A percentile compares a stretch with the other conserved stretches of the same genome.
These are phyloP conservation scores for Candida awuae DNA, from an alignment of 805 yeast genomes.

Conservation along the genomic window DNA sequence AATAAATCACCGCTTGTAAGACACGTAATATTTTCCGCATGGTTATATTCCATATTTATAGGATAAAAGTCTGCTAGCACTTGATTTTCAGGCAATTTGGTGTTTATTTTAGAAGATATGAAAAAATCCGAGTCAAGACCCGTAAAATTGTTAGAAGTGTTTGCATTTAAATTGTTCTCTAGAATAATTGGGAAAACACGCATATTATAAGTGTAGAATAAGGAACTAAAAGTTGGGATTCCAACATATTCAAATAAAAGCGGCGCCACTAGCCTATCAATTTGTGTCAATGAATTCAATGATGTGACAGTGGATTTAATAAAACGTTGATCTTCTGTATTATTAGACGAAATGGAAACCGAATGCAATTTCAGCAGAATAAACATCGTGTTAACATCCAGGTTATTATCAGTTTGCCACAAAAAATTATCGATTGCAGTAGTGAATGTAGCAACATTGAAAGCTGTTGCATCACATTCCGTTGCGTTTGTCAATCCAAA, in stretches of 20 bases:
- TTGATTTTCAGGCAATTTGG: background rate
- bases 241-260: background rate
- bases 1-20: background rate
- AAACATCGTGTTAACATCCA: slow-evolving; percentile 37
- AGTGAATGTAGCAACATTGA: slow-evolving; percentile 24
- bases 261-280: slow-evolving; percentile 7
- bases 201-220: slow-evolving; percentile 29
- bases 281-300: slow-evolving; percentile 3
- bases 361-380: slow-evolving; percentile 33
- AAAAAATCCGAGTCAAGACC: slow-evolving; percentile 7
- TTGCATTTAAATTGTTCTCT: slow-evolving; percentile 20
- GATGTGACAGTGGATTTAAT: slow-evolving; percentile 10
- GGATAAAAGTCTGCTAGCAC: background rate
- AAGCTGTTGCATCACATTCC: slow-evolving; percentile 14
- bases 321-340: slow-evolving; percentile 2
- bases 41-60: slow-evolving; percentile 1
- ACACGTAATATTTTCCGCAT: background rate
- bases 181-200: slow-evolving; percentile 33
- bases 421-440: slow-evolving; percentile 29
- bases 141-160: slow-evolving; percentile 26
- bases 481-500: slow-evolving; percentile 14
- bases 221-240: slow-evolving; percentile 12
- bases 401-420: slow-evolving; percentile 35
- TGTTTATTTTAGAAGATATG: slow-evolving; percentile 1
- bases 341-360: background rate